Evolutionary conservation across 305 asterid genomes (phyloP).

Genomic region (Rubia tinctorum): DNA sequence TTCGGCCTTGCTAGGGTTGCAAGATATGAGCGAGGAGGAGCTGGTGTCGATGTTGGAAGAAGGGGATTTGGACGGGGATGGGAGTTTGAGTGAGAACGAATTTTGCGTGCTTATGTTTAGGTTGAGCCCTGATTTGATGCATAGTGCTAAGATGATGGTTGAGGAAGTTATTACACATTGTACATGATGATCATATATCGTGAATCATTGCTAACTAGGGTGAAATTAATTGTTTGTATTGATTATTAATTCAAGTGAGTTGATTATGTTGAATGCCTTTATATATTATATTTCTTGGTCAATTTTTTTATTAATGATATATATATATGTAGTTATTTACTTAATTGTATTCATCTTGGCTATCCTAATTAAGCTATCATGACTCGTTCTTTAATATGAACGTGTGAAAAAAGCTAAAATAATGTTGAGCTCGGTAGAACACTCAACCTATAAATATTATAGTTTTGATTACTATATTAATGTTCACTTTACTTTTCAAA

Average conservation of each 20-base stretch:
- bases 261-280: background rate
- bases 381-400: background rate
- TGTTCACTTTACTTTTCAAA: too few relatives aligned
- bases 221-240: background rate
- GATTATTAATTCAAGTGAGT: background rate
- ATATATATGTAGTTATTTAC: too few relatives aligned
- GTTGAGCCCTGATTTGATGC: slow-evolving; percentile 61
- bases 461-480: too few relatives aligned
- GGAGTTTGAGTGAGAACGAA: slow-evolving; percentile 51
- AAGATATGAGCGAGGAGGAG: slow-evolving; percentile 45
- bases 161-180: slow-evolving; percentile 17
- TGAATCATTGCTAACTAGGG: background rate
- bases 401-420: too few relatives aligned
- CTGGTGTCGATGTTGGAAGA: slow-evolving; percentile 45
- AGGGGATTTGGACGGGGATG: slow-evolving; percentile 77
- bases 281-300: background rate
- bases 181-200: background rate
- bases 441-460: background rate
- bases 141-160: slow-evolving; percentile 33
- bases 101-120: slow-evolving; percentile 72
- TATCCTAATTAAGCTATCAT: too few relatives aligned
- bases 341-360: background rate
- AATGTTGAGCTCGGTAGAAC: background rate
- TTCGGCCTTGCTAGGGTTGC: slow-evolving; percentile 37
- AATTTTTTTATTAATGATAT: background rate